Percentiles rank a stretch among this genome's conserved stretches.
Evolutionary conservation across 352 stramenopile genomes (phyloP).

Genomic region (Labyrinthula sp.): DNA sequence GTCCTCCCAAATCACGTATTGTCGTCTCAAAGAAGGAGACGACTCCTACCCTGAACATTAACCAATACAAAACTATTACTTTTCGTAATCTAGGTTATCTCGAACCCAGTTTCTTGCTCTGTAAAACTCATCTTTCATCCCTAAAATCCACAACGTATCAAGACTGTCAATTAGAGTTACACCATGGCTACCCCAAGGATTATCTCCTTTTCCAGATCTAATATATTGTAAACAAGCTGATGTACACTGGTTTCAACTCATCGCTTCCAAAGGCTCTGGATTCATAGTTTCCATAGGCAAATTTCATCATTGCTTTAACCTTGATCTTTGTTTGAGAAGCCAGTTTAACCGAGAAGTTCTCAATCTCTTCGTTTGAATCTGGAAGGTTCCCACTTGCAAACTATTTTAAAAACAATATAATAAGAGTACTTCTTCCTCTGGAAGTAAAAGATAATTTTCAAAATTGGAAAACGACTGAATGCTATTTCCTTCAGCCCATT

Average conservation of each 20-base stretch:
- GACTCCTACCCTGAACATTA: slow-evolving; percentile 8
- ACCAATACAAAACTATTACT: background rate
- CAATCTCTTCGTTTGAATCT: no score
- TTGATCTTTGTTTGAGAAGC: no score
- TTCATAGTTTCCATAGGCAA: no score
- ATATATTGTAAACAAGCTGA: no score
- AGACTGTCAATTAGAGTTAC: slow-evolving; percentile 74
- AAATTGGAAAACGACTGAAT: no score
- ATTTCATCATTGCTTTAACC: no score
- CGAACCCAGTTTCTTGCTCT: slow-evolving; percentile 61
- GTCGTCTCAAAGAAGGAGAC: slow-evolving; percentile 95
- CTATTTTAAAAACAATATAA: no score
- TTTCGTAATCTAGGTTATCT: slow-evolving; percentile 43
- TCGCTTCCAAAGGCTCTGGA: slow-evolving; percentile 35
- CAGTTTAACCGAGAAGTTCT: no score
- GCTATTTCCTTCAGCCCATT: no score
- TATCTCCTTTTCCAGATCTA: slow-evolving; percentile 39
- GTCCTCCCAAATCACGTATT: slow-evolving; percentile 83
- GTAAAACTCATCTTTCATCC: slow-evolving; percentile 63
- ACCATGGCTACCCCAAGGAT: slow-evolving; percentile 66
- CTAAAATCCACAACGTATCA: slow-evolving; percentile 93
- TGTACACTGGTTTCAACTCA: slow-evolving; percentile 33
- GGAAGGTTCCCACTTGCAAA: no score
- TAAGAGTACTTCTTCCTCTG: no score
- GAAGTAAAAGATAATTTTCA: no score